Evolutionary conservation across 805 yeast genomes (phyloP), one percentile per base, ranked within the genome.

Genomic region (Kuraishia capsulata): DNA sequence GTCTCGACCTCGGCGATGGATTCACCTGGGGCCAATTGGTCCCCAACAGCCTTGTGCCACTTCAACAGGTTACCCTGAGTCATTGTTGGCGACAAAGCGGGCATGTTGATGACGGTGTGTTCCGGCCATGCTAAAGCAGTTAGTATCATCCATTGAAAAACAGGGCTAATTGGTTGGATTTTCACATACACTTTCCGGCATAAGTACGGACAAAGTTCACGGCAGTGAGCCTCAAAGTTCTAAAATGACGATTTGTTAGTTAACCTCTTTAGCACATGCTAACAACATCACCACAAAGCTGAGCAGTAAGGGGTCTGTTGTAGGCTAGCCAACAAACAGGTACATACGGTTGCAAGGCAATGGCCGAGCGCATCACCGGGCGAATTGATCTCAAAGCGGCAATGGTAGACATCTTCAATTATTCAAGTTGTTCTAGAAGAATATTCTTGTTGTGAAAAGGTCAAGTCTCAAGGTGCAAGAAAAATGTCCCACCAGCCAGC

Each of bases 1-100:
- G 98, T 90, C 69, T 90, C 98, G 47, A 90, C 82, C 67, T 90
- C 97, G 43, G 96, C 97, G 50, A 90, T 76, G 35, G 92, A 80
- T 57, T 89, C 97, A 63, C 98, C 98, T 17, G 97, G 92, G 23
- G 73, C 54, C 48, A 92, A 76, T 61, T 76, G 65, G 59, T 92
- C 98, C 55, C 98, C 98, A 29, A 80, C 85, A 33, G 74, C 63
- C 69, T 89, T 92, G 58, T 78, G 73, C 98, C 98, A 92, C 42
- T 76, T 69, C 30, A 90, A 90, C 47, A 92, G 69, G 61, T 78
- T 81, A 59, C 98, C 98, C 57, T 85, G 90, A 44, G 96, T 84
- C 99, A 92, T 92, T 39, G 99, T 92, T 48, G 99, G 98, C n/a
- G 97, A 90, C 53, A 92, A 70, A 8, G 99, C 98, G 36, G 98